Evolutionary conservation across 805 yeast species (phyloP), one percentile per base, ranked within the genome.

Genomic region (Candida saitoana): DNA sequence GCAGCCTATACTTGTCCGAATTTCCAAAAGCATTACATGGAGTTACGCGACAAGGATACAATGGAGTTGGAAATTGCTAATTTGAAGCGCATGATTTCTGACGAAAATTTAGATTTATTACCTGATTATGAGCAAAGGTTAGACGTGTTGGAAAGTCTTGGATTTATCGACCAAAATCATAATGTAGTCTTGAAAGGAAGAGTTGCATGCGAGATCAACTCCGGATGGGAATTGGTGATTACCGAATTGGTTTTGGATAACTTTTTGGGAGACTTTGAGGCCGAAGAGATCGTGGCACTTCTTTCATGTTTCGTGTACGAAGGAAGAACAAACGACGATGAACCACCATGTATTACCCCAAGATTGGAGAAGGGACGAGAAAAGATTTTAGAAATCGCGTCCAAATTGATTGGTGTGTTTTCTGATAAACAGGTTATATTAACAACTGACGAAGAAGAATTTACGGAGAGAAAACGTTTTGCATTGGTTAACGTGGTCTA

Each of bases 211-310:
- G 99, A 93, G 54, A 75, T 87, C 44, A 87, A 86, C 58, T 76
- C 88, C 18, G 98, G 98, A 0, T 88, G 90, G 79, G 99, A 93
- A 62, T 71, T 90, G 42, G 83, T 85, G 2, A 60, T 93, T 8
- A 91, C 99, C 0, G 99, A 93, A 61, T 71, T 93, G 41, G 79
- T 93, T 14, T 71, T 93, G 52, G 96, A 91, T 55, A 93, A 93
- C 63, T 89, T 91, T 68, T 67, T 93, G 47, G 96, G 91, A 22
- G 95, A 88, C 44, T 90, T 86, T 57, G 95, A 90, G 48, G 89
- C 97, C 0, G 96, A 89, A 56, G 99, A 93, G 62, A 89, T 93
- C 47, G 97, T 90, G n/a, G 98, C 98, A 0, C 69, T 93, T 38
- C 64, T 93, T 24, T 88, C 97, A 0, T 87, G 86, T 29, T 93